Percentiles rank a stretch among this genome's conserved stretches.
Evolutionary conservation across 495 filamentous ascomycete genomes (phyloP).

Genomic region (Penicillium tannophilum): DNA sequence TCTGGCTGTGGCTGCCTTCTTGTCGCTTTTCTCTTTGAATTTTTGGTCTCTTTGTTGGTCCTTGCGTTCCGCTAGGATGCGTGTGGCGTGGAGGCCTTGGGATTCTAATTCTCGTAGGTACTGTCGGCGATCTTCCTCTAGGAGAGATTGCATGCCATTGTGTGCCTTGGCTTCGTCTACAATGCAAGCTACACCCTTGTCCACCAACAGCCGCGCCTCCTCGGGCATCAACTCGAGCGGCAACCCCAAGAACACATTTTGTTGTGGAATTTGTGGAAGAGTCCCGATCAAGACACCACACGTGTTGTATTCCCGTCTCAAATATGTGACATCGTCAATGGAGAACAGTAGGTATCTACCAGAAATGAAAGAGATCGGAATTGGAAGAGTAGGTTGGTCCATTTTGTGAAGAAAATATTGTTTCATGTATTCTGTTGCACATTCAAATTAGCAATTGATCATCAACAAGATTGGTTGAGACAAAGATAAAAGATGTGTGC

Average conservation of each 20-base stretch:
- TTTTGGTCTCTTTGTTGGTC: conserved; percentile 41
- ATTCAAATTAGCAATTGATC: conserved; percentile 22
- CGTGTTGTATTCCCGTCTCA: conserved; percentile 81
- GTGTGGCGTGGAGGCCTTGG: conserved; percentile 49
- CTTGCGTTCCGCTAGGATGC: conserved; percentile 41
- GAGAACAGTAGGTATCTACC: conserved; percentile 89
- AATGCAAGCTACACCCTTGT: conserved; percentile 75
- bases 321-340: conserved; percentile 74
- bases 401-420: conserved; percentile 31
- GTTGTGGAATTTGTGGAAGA: conserved; percentile 86
- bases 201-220: conserved; percentile 81
- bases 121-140: conserved; percentile 52
- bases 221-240: conserved; percentile 89
- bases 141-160: conserved; percentile 58
- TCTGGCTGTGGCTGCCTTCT: conserved; percentile 37
- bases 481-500: conserved; percentile 10
- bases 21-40: conserved; percentile 45
- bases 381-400: conserved; percentile 52
- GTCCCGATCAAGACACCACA: conserved; percentile 85
- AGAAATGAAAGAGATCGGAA: conserved; percentile 82
- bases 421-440: conserved; percentile 19
- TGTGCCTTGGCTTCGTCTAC: conserved; percentile 76
- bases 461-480: conserved; percentile 7
- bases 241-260: conserved; percentile 90
- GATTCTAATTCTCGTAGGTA: conserved; percentile 48